Percentiles rank a stretch among this genome's conserved stretches.
Conservation (phyloP, 768 basidiomycete genomes). For the Chlorophyllum brunneum region DNA sequence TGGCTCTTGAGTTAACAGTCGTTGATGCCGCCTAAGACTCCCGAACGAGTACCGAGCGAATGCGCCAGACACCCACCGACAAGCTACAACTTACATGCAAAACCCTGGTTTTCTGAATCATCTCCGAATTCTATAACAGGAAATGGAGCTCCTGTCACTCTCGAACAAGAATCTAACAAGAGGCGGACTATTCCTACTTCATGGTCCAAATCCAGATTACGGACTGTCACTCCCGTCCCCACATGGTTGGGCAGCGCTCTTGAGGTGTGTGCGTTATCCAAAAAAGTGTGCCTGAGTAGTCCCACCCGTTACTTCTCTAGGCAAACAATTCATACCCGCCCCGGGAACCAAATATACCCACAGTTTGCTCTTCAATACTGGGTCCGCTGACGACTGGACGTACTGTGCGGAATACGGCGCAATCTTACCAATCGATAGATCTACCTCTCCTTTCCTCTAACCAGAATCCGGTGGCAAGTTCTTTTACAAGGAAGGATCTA, state of each 20-base stretch:
- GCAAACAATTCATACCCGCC: slow-evolving; percentile 8
- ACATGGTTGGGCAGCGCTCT: slow-evolving; percentile 9
- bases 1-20: no score
- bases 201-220: background rate
- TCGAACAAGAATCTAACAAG: background rate
- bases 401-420: background rate
- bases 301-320: background rate
- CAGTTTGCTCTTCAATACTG: background rate
- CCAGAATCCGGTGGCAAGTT: slow-evolving; percentile 15
- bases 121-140: background rate
- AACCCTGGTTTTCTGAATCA: background rate
- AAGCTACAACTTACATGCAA: background rate
- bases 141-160: background rate
- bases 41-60: background rate
- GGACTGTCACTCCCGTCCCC: slow-evolving; percentile 2
- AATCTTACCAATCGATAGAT: slow-evolving; percentile 5
- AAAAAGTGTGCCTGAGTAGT: background rate
- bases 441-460: slow-evolving; percentile 14
- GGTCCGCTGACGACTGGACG: background rate
- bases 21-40: no score
- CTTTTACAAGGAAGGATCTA: slow-evolving; percentile 44
- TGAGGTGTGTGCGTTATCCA: background rate
- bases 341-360: slow-evolving; percentile 4
- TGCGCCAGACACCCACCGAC: background rate
- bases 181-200: slow-evolving; percentile 7